Conservation (phyloP, 2,329 filamentous ascomycete species). For the Paecilomyces sp. region DNA sequence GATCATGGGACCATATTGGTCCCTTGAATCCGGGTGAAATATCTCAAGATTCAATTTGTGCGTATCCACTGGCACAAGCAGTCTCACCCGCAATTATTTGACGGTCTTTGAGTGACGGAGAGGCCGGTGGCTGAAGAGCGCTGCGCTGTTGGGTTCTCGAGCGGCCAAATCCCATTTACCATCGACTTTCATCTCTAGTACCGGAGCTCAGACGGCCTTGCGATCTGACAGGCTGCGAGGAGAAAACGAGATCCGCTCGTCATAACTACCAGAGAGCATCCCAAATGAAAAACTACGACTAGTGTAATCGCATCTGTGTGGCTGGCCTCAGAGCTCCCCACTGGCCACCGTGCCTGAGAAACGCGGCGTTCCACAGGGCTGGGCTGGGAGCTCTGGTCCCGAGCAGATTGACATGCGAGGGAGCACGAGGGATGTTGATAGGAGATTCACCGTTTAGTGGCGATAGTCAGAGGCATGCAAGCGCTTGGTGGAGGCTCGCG, state of each 20-base stretch:
- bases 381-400: not conserved
- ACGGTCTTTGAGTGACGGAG: not conserved
- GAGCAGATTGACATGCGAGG: not conserved
- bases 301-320: not conserved
- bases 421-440: not conserved
- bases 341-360: constrained; percentile 1
- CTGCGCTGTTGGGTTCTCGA: not conserved
- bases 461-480: not conserved
- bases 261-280: not conserved
- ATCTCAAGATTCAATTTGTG: not conserved
- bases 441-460: not conserved
- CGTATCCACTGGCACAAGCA: not conserved
- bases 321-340: not conserved
- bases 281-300: not conserved
- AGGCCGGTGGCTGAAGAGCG: not conserved
- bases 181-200: not conserved
- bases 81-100: not conserved
- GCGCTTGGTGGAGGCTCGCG: not conserved
- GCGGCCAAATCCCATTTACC: not conserved
- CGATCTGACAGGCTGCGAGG: not conserved
- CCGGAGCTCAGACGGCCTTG: not conserved
- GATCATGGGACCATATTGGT: too few species aligned
- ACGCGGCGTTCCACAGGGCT: not conserved
- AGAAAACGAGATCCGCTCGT: not conserved
- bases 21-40: too few species aligned